Evolutionary conservation across 2,329 filamentous ascomycete genomes (phyloP).

Genomic region (Calonectria pteridis): DNA sequence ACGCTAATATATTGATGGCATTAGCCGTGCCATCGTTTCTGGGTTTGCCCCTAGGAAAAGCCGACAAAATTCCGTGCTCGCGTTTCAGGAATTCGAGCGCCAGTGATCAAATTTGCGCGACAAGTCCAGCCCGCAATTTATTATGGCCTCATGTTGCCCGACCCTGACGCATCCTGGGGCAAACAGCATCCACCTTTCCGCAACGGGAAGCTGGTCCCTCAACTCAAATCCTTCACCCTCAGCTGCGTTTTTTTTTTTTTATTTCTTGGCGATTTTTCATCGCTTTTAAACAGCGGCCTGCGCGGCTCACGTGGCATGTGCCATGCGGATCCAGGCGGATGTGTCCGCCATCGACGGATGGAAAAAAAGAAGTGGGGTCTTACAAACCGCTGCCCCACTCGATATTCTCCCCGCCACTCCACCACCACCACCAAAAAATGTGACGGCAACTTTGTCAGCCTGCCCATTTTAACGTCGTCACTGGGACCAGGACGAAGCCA

Average conservation of each 20-base stretch:
- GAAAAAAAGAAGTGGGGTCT: constrained; percentile 33
- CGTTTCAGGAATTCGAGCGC: constrained; percentile 29
- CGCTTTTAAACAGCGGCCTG: neutral
- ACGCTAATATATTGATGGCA: neutral
- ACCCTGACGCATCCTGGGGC: constrained; percentile 21
- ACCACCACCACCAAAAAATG: constrained; percentile 35
- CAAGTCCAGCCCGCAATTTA: constrained; percentile 28
- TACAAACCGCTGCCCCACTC: constrained; percentile 33
- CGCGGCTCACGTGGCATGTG: constrained; percentile 33
- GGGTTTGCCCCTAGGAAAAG: neutral
- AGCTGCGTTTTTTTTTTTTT: neutral
- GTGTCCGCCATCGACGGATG: constrained; percentile 29
- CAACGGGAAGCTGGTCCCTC: constrained; percentile 18
- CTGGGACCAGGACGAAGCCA: constrained; percentile 2
- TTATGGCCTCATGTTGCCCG: constrained; percentile 28
- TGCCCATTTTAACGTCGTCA: constrained; percentile 12
- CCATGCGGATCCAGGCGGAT: constrained; percentile 24
- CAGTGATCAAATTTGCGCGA: constrained; percentile 7
- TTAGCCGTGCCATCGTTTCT: neutral
- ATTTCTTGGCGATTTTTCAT: neutral
- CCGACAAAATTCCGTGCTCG: constrained; percentile 25
- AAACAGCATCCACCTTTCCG: constrained; percentile 23
- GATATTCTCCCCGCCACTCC: constrained; percentile 33
- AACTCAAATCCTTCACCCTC: neutral
- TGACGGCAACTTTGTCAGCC: constrained; percentile 33